These are phyloP conservation scores for Vachellia pachyceras DNA, from an alignment of 306 rosid species.

Conservation along the genomic window DNA sequence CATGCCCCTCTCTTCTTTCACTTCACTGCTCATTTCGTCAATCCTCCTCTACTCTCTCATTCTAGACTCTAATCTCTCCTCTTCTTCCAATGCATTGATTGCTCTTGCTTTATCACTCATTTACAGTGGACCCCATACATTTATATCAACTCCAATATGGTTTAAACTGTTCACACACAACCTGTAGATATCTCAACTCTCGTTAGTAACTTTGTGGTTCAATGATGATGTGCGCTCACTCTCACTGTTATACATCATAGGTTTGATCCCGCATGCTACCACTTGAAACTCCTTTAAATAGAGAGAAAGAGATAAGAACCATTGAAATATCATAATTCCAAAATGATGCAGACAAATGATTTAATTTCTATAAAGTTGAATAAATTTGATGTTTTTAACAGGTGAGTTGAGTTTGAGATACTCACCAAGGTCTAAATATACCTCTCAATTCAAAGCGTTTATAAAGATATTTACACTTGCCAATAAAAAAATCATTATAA, in stretches of 20 bases:
- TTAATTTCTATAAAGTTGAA: too few relatives aligned
- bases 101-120: neutral
- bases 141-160: neutral
- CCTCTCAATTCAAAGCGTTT: too few relatives aligned
- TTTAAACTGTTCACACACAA: neutral
- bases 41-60: neutral
- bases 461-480: too few relatives aligned
- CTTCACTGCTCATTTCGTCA: neutral
- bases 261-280: too few relatives aligned
- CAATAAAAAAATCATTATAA: too few relatives aligned
- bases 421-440: neutral
- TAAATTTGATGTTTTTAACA: too few relatives aligned
- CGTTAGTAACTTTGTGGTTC: neutral
- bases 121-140: neutral
- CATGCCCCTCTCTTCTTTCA: neutral
- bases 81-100: neutral
- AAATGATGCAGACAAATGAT: neutral
- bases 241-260: neutral
- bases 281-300: neutral
- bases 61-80: neutral
- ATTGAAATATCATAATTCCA: neutral
- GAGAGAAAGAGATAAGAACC: too few relatives aligned
- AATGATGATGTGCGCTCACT: neutral
- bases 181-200: neutral
- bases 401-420: too few relatives aligned